Evolutionary conservation across 108 stramenopile genomes (phyloP), one percentile per base, ranked within the genome.

Genomic region (Fragilaria radians): DNA sequence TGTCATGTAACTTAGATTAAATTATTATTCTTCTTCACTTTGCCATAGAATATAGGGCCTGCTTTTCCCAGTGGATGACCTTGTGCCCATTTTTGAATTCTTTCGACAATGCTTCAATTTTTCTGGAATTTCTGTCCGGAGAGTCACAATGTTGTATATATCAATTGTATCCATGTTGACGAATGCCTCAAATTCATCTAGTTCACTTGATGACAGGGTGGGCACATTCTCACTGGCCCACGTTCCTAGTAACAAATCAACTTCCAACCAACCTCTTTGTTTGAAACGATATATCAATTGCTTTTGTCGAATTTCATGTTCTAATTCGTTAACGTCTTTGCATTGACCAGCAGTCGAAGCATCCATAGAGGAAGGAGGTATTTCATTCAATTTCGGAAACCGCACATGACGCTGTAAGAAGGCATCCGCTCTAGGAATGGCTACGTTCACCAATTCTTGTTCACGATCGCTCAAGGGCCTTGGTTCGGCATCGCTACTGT

Each of bases 121-220:
- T 11, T 88, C 86, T 4, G 93, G 93, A 25, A 88, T 70, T 71
- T 88, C 86, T 29, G 77, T 27, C 62, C 93, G 70, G 26, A 94
- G 61, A 1, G 96, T 93, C 57, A 99, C 72, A 46, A 96, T 86
- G 70, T 97, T 98, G 81, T 96, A 99, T 31, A 99, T 98, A 68
- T 98, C 99, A 59, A 99, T 93, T 4, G 99, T 99, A 68, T 99
- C 98, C 68, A 81, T 65, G 66, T 98, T 98, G 0, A 98, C 92
- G 67, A 99, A 95, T 45, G 74, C 70, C 71, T 99, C 98, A 69
- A 89, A 98, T 48, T 97, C 64, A 62, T 96, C 92, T 32, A 96
- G 54, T 66, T 98, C 91, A 30, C 78, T 74, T 14, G 58, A 46
- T 1, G 74, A 50, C 18, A 99, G 68, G 1, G 19, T 50, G 7